Conservation (phyloP, 805 yeast species). For the Ogataea paradorogensis region DNA sequence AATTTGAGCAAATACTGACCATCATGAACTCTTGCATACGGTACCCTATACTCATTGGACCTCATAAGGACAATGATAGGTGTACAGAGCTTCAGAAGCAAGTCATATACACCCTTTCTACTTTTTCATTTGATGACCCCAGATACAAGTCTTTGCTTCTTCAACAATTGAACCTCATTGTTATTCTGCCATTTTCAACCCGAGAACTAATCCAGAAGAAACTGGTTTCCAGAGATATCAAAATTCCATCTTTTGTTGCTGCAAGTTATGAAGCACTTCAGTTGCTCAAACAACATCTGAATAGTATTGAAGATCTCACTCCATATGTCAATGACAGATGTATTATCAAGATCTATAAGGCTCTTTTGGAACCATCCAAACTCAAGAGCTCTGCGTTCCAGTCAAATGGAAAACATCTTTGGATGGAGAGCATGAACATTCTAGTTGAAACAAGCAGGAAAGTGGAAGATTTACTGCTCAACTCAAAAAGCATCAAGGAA, state of each 20-base stretch:
- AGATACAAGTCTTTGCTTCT: slow-evolving; percentile 45
- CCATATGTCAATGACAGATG: slow-evolving; percentile 44
- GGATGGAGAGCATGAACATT: slow-evolving; percentile 51
- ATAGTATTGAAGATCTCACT: slow-evolving; percentile 28
- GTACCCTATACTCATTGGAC: slow-evolving; percentile 68
- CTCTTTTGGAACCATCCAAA: slow-evolving; percentile 52
- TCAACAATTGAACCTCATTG: slow-evolving; percentile 51
- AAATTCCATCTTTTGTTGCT: slow-evolving; percentile 64
- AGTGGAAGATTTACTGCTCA: slow-evolving; percentile 26
- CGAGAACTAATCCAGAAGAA: slow-evolving; percentile 56
- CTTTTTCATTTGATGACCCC: slow-evolving; percentile 27
- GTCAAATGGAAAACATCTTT: slow-evolving; percentile 38
- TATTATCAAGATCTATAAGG: slow-evolving; percentile 43
- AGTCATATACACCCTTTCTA: slow-evolving; percentile 48
- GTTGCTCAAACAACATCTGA: slow-evolving; percentile 39
- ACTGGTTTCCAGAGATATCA: slow-evolving; percentile 36
- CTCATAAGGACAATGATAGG: slow-evolving; percentile 49
- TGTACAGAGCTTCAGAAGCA: slow-evolving; percentile 64
- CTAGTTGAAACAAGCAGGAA: slow-evolving; percentile 36
- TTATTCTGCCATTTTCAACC: slow-evolving; percentile 59
- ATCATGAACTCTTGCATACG: slow-evolving; percentile 63
- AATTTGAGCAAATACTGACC: slow-evolving; percentile 50
- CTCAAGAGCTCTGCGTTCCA: slow-evolving; percentile 39
- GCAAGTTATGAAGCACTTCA: slow-evolving; percentile 48
- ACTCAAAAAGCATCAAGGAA: slow-evolving; percentile 10